Evolutionary conservation across 805 yeast species (phyloP).

Genomic region (Wickerhamomyces canadensis): DNA sequence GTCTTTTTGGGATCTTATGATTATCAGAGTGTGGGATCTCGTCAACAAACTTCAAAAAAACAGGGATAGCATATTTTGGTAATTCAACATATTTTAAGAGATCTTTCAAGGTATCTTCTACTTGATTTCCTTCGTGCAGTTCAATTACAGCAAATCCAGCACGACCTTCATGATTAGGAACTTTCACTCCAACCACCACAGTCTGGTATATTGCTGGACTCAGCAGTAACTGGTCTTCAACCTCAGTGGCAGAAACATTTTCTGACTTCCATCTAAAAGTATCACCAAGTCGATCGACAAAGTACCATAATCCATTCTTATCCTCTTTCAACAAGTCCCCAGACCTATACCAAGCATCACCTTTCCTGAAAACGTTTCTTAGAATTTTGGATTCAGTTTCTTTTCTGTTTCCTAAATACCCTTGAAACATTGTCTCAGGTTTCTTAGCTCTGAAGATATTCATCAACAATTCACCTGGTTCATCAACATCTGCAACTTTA

Average conservation of each 20-base stretch:
- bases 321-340: conserved; percentile 80
- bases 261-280: conserved; percentile 97
- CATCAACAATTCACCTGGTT: conserved; percentile 88
- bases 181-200: conserved; percentile 82
- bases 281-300: conserved; percentile 91
- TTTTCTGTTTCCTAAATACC: conserved; percentile 73
- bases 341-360: conserved; percentile 87
- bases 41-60: conserved; percentile 64
- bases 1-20: conserved; percentile 72
- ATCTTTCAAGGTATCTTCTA: conserved; percentile 30
- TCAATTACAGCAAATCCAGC: conserved; percentile 86
- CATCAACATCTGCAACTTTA: conserved; percentile 44
- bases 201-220: conserved; percentile 44
- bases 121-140: conserved; percentile 29
- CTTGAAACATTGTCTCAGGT: conserved; percentile 78
- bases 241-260: conserved; percentile 90
- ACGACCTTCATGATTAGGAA: conserved; percentile 88
- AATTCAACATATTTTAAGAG: conserved; percentile 40
- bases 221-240: conserved; percentile 57
- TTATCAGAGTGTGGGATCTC: conserved; percentile 67
- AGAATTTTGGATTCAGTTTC: conserved; percentile 77
- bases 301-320: conserved; percentile 63
- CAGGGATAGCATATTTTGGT: conserved; percentile 84
- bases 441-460: conserved; percentile 57
- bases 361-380: conserved; percentile 68